phyloP scores from a whole-genome alignment of 345 rosid genomes.

The Populus euphratica region DNA sequence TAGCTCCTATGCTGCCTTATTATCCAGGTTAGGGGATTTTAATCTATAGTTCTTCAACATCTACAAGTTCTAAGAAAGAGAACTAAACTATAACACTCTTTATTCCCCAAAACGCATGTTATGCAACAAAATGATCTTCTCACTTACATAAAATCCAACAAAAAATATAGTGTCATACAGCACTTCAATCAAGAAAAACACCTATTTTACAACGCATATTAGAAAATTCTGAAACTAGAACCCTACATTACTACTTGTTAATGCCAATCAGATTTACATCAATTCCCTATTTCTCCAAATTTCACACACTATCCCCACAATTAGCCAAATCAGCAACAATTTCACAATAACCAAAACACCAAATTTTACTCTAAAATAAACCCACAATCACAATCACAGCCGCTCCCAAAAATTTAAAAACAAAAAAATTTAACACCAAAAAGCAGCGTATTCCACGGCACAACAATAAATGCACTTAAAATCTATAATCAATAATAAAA shows the following conservation, averaged over 20 bases:
- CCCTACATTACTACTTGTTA: neutral
- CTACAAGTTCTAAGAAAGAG: neutral
- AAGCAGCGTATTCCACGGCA: neutral
- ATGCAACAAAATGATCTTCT: neutral
- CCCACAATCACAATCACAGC: neutral
- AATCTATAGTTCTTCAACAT: neutral
- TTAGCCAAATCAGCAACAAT: neutral
- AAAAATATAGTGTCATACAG: neutral
- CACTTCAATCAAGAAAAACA: neutral
- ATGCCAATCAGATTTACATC: neutral
- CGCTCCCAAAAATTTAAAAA: too few species aligned
- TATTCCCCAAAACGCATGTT: neutral
- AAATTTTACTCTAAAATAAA: neutral
- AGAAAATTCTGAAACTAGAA: neutral
- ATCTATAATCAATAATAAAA: neutral
- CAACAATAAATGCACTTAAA: neutral
- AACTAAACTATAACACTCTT: neutral
- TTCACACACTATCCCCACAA: neutral
- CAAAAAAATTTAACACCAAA: neutral
- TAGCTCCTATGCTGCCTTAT: neutral
- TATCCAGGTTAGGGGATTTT: neutral
- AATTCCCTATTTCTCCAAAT: neutral
- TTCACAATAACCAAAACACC: neutral
- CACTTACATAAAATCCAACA: neutral
- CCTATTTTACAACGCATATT: neutral